Evolutionary conservation across 2,329 filamentous ascomycete species (phyloP), one percentile per base, ranked within the genome.

Genomic region (Curvularia verruculosa): DNA sequence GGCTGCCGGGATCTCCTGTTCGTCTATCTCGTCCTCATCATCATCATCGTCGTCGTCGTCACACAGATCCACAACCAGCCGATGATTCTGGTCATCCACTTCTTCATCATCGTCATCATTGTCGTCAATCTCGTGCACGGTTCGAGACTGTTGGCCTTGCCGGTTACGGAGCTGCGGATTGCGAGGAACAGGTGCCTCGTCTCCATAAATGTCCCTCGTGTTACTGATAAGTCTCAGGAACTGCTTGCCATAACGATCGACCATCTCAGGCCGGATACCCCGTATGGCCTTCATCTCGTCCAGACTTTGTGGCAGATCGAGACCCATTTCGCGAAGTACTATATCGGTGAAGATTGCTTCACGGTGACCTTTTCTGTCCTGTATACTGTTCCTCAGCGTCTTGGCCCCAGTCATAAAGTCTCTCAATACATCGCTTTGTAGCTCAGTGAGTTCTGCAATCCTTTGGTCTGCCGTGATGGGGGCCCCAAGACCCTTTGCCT

Each of bases 241-340:
- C 51, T 79, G 81, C 31, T 75, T 77, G 7, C 90, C 90, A 68
- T 87, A 86, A 2, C 80, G 78, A 43, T 80, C 71, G 23, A 92
- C 87, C 69, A 86, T 88, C 24, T 86, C 84, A 1, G 72, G 61
- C 52, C 88, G 83, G 56, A 93, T 88, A 9, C 83, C 84, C 0
- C 82, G 82, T 47, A 94, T 89, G 8, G 75, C 74, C 29, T 77
- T 78, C 86, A 95, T 89, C 55, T 86, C 79, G 15, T 84, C 82
- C 9, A 85, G 67, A 8, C 81, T 85, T 7, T 79, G 81, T 0
- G 89, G 90, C 81, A 89, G 89, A 31, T 81, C 76, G 48, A 92
- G 85, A 12, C 85, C 88, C 89, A 95, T 93, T 64, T 89, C 84
- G 34, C 87, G 85, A 49, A 92, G 82, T 13, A 91, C 82, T 21